Base-by-base conservation (phyloP, 306 rosid genomes). In the Rosa rugosa region DNA sequence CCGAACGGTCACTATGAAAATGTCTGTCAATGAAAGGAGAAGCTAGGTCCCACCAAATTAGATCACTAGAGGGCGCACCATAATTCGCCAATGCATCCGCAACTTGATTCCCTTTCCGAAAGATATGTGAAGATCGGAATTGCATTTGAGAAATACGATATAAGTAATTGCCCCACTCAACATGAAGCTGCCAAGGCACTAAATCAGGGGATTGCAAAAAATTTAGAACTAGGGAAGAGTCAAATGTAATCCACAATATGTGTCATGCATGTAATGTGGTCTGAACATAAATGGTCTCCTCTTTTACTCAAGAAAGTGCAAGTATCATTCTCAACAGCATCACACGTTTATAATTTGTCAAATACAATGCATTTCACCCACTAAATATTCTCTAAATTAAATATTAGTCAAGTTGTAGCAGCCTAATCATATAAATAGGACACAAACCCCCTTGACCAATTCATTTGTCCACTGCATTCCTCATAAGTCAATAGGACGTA, bases 381-480 rank as follows among this genome's bases (percentile, higher is more conserved):
- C 68, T 40, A 53, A 20, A 6, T 73, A 22, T 38, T 73, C 77
- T 56, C 38, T 73, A n/a, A 25, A 60, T 60, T 25, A 11, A 34
- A 54, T 13, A 73, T 38, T 22, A 41, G 8, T 57, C 77, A 56
- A 73, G 38, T 73, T 73, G 13, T 46, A 22, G 13, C 45, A 65
- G 70, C 45, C 8, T 60, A 60, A 25, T 60, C 67, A 27, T 62
- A 62, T 62, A 62, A 62, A 62, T 62, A 25, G 67, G 67, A 25
- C 18, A 27, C 18, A 25, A 62, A 23, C 3, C 67, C 40, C 40
- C 18, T 62, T 25, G 40, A 62, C 67, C 40, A 62, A 65, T 65
- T 65, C 45, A 65, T 22, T 36, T 6, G 6, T 14, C 2, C 70
- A 17, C 70, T 18, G 4, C 25, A 51, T 40, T 73, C 77, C 38